Evolutionary conservation across 805 yeast species (phyloP).

Genomic region (Candida hispaniensis): DNA sequence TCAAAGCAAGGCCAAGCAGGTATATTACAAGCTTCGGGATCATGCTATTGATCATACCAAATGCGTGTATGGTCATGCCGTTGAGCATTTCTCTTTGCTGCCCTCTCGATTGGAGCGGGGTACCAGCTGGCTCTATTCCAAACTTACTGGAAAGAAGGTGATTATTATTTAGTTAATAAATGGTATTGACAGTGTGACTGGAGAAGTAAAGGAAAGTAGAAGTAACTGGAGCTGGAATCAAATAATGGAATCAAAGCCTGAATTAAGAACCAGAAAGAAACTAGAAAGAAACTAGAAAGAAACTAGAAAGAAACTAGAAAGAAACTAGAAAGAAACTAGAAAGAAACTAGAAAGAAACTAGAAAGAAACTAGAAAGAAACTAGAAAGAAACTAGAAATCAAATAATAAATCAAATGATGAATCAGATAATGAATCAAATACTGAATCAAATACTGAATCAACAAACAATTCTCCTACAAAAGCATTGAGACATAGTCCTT

Average conservation of each 20-base stretch:
- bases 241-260: neutral
- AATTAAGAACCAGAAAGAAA: neutral
- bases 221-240: too few species aligned
- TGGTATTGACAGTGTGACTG: neutral
- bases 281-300: neutral
- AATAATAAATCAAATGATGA: neutral
- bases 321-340: neutral
- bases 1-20: constrained; percentile 1
- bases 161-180: constrained; percentile 5
- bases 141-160: constrained; percentile 16
- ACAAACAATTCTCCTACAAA: too few species aligned
- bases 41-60: constrained; percentile 1
- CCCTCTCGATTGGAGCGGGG: constrained; percentile 14
- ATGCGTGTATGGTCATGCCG: constrained; percentile 10
- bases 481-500: too few species aligned
- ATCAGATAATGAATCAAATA: constrained; percentile 1
- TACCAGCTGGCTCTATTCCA: constrained; percentile 12
- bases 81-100: constrained; percentile 11
- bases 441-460: neutral
- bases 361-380: neutral
- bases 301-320: neutral
- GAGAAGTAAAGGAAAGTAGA: too few species aligned
- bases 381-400: neutral
- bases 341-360: neutral
- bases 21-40: constrained; percentile 6